Percentiles rank a stretch among this genome's conserved stretches.
Conservation (phyloP, 2,329 filamentous ascomycete species). For the Tympanopsis confertula region DNA sequence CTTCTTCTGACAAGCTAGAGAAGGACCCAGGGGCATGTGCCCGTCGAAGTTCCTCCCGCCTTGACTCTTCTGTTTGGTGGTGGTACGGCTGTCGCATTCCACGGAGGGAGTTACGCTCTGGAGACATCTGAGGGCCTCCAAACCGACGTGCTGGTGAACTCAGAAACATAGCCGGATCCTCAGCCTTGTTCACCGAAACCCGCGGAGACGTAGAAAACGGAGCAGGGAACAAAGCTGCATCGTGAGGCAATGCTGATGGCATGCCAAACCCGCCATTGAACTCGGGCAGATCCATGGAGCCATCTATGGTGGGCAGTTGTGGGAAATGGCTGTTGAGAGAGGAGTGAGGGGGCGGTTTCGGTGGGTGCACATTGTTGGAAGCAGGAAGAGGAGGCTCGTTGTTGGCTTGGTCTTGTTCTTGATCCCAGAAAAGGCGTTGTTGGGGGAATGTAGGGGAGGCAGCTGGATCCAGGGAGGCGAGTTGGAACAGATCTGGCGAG, state of each 20-base stretch:
- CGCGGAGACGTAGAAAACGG: constrained; percentile 31
- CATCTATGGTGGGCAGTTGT: constrained; percentile 20
- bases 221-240: constrained; percentile 23
- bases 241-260: constrained; percentile 11
- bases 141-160: constrained; percentile 34
- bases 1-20: constrained; percentile 10
- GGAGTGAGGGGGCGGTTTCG: too few species aligned
- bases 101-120: constrained; percentile 13
- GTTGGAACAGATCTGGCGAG: constrained; percentile 43
- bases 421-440: constrained; percentile 34
- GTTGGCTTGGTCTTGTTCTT: constrained; percentile 11
- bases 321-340: too few species aligned
- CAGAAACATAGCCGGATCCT: constrained; percentile 31
- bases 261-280: constrained; percentile 13
- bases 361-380: neutral
- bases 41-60: constrained; percentile 15
- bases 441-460: constrained; percentile 46
- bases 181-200: constrained; percentile 16
- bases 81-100: constrained; percentile 28
- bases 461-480: constrained; percentile 34
- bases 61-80: constrained; percentile 33
- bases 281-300: constrained; percentile 17
- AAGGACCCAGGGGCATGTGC: neutral
- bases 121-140: constrained; percentile 20
- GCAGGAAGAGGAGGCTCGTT: constrained; percentile 6